Conservation (phyloP, 139 green algal genomes). For the Astrephomene gubernaculifera region DNA sequence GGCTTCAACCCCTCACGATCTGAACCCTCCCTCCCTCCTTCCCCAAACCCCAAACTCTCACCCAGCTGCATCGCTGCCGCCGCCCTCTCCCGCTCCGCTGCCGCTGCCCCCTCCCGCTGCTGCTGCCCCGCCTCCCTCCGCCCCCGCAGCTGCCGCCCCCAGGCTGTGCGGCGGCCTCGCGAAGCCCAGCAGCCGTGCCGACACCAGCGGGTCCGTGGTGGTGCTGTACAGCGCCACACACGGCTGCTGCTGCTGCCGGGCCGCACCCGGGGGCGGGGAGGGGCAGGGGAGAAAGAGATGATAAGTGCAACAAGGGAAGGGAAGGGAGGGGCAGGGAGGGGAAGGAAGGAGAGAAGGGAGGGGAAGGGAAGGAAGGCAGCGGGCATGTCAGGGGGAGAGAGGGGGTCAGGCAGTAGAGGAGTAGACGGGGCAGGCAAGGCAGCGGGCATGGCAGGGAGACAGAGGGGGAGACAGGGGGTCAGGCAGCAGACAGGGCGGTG, state of each 20-base stretch:
- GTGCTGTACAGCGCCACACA: constrained; percentile 59
- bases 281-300: too few relatives aligned
- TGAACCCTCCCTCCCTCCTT: background rate
- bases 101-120: background rate
- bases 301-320: too few relatives aligned
- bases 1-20: background rate
- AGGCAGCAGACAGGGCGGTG: too few relatives aligned
- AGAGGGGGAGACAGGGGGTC: too few relatives aligned
- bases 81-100: background rate
- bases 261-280: too few relatives aligned
- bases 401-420: too few relatives aligned
- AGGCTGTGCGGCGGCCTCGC: constrained; percentile 21
- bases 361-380: too few relatives aligned
- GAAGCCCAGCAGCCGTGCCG: constrained; percentile 52
- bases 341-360: too few relatives aligned
- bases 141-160: background rate
- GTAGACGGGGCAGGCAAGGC: too few relatives aligned
- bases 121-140: background rate
- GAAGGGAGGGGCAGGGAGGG: too few relatives aligned
- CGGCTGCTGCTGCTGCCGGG: background rate
- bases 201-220: constrained; percentile 48
- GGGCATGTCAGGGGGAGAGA: too few relatives aligned
- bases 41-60: background rate
- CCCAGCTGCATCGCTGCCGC: background rate
- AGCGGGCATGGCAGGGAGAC: too few relatives aligned